Percentiles rank a stretch among this genome's conserved stretches.
Evolutionary conservation across 768 basidiomycete genomes (phyloP).

Genomic region (Amanita rubescens): DNA sequence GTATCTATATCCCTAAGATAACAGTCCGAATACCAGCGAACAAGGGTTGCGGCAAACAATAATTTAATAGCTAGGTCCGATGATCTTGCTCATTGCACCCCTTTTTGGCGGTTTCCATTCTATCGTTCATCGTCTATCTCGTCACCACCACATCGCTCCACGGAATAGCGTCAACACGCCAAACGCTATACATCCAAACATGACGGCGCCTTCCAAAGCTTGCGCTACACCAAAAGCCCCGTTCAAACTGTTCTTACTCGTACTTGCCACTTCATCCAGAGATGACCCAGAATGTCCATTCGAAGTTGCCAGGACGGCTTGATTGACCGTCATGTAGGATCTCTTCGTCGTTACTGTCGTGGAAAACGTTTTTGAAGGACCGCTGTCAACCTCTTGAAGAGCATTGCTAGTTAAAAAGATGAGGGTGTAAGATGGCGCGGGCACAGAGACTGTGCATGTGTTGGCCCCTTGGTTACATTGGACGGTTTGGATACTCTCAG

Average conservation of each 20-base stretch:
- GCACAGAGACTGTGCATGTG: slow-evolving; percentile 52
- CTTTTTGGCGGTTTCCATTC: neutral
- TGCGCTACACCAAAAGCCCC: slow-evolving; percentile 10
- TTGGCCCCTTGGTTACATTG: slow-evolving; percentile 47
- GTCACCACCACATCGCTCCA: neutral
- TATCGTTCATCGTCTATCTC: neutral
- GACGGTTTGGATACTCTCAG: slow-evolving; percentile 47
- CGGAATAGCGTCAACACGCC: slow-evolving; percentile 4
- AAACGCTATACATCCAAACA: slow-evolving; percentile 9
- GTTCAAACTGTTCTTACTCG: slow-evolving; percentile 23
- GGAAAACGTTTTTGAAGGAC: slow-evolving; percentile 38
- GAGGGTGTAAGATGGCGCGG: slow-evolving; percentile 67
- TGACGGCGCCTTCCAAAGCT: slow-evolving; percentile 6
- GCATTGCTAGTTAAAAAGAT: slow-evolving; percentile 54
- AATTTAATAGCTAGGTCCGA: too few species aligned
- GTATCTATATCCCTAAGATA: too few species aligned
- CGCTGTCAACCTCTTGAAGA: slow-evolving; percentile 22
- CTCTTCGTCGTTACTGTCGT: slow-evolving; percentile 52
- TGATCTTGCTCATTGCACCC: neutral
- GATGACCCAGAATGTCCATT: slow-evolving; percentile 33
- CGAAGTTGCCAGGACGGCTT: slow-evolving; percentile 45
- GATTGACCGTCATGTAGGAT: slow-evolving; percentile 41
- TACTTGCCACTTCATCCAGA: slow-evolving; percentile 21
- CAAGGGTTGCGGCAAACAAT: neutral
- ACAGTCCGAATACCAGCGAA: neutral